These are phyloP conservation scores for Globisporangium solare DNA, from an alignment of 352 stramenopile genomes.

Conservation along the genomic window DNA sequence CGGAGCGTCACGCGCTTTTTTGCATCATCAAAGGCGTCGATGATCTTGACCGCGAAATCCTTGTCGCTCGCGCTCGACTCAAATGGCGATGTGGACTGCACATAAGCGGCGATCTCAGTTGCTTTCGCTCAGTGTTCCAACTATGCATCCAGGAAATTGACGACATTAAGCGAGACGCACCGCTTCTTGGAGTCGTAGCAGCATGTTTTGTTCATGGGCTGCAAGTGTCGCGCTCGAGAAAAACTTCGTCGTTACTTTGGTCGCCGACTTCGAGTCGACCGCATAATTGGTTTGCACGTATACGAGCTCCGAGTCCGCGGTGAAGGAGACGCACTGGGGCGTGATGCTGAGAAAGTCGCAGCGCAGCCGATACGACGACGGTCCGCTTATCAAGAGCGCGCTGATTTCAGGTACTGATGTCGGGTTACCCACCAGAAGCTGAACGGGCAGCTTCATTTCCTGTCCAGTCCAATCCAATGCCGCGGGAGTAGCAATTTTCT, in stretches of 20 bases:
- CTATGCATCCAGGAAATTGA: neutral
- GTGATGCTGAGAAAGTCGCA: conserved; percentile 54
- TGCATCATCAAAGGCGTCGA: conserved; percentile 51
- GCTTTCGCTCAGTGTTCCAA: neutral
- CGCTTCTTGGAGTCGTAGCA: conserved; percentile 32
- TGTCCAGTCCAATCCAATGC: conserved; percentile 9
- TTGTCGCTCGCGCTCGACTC: neutral
- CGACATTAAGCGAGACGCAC: conserved; percentile 16
- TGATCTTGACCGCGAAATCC: conserved; percentile 26
- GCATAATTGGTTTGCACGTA: conserved; percentile 48
- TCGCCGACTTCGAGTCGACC: conserved; percentile 45
- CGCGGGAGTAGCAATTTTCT: too few species aligned
- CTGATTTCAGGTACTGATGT: conserved; percentile 40
- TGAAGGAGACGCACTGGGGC: conserved; percentile 28
- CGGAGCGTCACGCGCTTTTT: conserved; percentile 44
- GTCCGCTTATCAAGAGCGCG: conserved; percentile 46
- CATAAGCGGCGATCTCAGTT: neutral
- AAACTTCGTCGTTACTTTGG: conserved; percentile 59
- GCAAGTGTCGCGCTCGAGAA: conserved; percentile 32
- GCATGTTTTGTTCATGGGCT: conserved; percentile 36
- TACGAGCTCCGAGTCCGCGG: conserved; percentile 26
- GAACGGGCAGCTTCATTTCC: conserved; percentile 63
- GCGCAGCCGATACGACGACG: conserved; percentile 57
- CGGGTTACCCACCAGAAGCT: conserved; percentile 69
- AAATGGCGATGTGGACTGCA: too few species aligned